Evolutionary conservation across 2,329 filamentous ascomycete genomes (phyloP).

Genomic region (Monilinia polystroma): DNA sequence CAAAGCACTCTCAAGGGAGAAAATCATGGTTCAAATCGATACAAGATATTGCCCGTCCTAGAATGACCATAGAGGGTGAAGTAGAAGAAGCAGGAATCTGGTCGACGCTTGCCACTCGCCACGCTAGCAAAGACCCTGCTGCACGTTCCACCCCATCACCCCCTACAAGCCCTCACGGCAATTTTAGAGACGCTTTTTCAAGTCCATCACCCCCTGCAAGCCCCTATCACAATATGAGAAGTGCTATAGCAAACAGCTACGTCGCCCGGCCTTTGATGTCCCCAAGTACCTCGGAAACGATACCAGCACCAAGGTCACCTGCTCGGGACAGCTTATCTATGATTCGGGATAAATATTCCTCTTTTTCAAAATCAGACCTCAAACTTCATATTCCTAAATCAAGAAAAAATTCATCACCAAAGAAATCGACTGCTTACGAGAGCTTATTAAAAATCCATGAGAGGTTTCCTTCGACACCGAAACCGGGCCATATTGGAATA

Average conservation of each 20-base stretch:
- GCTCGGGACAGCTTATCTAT: constrained; percentile 12
- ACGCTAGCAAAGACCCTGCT: constrained; percentile 4
- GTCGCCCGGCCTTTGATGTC: neutral
- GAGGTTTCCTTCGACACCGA: constrained; percentile 20
- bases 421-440: neutral
- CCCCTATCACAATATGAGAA: neutral
- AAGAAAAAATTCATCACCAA: neutral
- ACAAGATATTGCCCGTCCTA: constrained; percentile 1
- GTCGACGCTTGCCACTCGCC: neutral
- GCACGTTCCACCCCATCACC: neutral
- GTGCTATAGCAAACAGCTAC: neutral
- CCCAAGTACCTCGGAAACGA: neutral
- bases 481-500: constrained; percentile 25
- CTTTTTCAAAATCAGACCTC: neutral
- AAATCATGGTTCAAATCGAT: constrained; percentile 7
- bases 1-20: constrained; percentile 23
- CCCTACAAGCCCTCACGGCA: constrained; percentile 4
- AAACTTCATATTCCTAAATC: neutral
- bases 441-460: constrained; percentile 17
- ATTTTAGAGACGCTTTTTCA: neutral
- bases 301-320: neutral
- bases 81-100: neutral
- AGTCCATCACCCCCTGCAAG: neutral
- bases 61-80: neutral
- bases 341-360: constrained; percentile 1